Evolutionary conservation across 306 rosid genomes (phyloP).

Genomic region (Vigna hirtella): DNA sequence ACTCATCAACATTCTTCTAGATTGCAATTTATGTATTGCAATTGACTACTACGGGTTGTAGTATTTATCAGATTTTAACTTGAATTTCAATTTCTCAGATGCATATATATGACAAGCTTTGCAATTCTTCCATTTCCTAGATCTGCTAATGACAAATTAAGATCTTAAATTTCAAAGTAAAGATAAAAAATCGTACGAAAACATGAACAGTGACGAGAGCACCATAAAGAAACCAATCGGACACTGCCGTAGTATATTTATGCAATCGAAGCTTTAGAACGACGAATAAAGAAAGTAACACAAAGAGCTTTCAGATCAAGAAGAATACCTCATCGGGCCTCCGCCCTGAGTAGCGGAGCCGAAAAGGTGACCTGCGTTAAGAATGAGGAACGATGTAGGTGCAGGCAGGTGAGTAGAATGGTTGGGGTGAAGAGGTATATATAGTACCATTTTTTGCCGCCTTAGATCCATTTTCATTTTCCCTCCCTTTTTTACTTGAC

Average conservation of each 20-base stretch:
- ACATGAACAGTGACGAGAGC: neutral
- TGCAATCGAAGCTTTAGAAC: neutral
- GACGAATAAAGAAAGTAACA: no score
- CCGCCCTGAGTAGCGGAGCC: neutral
- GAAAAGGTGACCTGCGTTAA: neutral
- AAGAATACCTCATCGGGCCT: conserved; percentile 28
- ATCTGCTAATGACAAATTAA: neutral
- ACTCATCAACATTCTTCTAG: conserved; percentile 9
- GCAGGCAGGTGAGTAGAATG: no score
- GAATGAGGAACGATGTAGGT: neutral
- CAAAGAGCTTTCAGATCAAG: neutral
- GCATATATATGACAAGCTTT: neutral
- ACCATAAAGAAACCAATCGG: neutral
- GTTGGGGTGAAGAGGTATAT: no score
- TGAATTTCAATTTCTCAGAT: neutral
- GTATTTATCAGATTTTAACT: neutral
- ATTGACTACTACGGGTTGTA: no score
- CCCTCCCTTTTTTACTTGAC: no score
- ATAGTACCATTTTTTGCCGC: no score
- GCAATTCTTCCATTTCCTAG: neutral
- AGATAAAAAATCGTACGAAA: neutral
- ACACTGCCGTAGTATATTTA: neutral
- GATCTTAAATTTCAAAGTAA: neutral
- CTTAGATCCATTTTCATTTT: no score
- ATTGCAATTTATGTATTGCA: neutral